A percentile compares a stretch with the other conserved stretches of the same genome.
phyloP scores from a whole-genome alignment of 352 stramenopile genomes.

The Phytopythium litorale region DNA sequence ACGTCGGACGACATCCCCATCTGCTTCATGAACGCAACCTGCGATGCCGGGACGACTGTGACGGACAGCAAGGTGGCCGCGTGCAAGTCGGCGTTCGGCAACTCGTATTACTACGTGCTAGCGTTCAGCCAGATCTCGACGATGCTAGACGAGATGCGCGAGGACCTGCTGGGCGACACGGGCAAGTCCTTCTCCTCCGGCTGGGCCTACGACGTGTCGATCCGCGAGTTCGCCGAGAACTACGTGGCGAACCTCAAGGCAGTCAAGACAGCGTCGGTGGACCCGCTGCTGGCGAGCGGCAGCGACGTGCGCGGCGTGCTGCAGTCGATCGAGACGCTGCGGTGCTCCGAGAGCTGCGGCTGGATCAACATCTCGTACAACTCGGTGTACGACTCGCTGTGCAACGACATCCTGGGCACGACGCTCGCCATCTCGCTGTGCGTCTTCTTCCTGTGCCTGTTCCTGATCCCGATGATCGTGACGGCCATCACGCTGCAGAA shows the following conservation, averaged over 20 bases:
- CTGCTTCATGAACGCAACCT: slow-evolving; percentile 72
- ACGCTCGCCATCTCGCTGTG: slow-evolving; percentile 76
- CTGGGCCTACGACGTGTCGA: slow-evolving; percentile 66
- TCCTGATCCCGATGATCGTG: slow-evolving; percentile 71
- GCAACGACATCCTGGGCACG: slow-evolving; percentile 69
- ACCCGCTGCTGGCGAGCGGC: slow-evolving; percentile 30
- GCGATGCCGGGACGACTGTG: slow-evolving; percentile 7
- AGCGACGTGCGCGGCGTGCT: slow-evolving; percentile 53
- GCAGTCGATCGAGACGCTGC: slow-evolving; percentile 50
- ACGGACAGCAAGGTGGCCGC: slow-evolving; percentile 18
- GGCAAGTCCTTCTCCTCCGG: slow-evolving; percentile 48
- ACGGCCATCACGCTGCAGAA: slow-evolving; percentile 75
- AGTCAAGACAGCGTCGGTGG: slow-evolving; percentile 38
- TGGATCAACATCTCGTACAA: slow-evolving; percentile 86
- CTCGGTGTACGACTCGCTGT: slow-evolving; percentile 66
- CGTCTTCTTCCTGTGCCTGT: slow-evolving; percentile 71
- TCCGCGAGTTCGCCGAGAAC: slow-evolving; percentile 52
- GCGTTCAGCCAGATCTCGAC: slow-evolving; percentile 50
- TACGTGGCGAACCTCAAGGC: slow-evolving; percentile 50
- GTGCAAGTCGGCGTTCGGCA: slow-evolving; percentile 47
- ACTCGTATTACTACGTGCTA: slow-evolving; percentile 59
- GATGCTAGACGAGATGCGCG: slow-evolving; percentile 70
- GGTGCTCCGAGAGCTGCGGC: slow-evolving; percentile 71
- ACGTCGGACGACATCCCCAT: slow-evolving; percentile 34
- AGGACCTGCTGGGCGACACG: slow-evolving; percentile 65